Conservation (phyloP, 257 asterid species). For the Nicotiana noctiflora region DNA sequence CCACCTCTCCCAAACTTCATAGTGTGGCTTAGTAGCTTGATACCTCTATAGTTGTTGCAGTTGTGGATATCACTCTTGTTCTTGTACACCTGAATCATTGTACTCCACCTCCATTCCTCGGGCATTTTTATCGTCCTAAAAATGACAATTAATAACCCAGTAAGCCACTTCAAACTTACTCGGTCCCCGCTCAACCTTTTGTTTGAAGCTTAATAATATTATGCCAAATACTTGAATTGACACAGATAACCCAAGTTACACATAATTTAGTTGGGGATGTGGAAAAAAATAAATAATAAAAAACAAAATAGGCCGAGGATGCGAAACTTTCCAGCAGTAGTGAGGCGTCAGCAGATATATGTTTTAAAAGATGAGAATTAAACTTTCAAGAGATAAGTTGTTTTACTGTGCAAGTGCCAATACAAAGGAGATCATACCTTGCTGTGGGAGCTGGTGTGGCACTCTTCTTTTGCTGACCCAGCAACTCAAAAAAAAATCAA, state of each 20-base stretch:
- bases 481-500: slow-evolving; percentile 23
- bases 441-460: slow-evolving; percentile 31
- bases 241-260: background rate
- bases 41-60: too few species aligned
- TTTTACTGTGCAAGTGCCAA: background rate
- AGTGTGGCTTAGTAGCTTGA: too few species aligned
- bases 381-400: background rate
- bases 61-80: too few species aligned
- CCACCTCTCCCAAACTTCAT: too few species aligned
- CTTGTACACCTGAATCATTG: too few species aligned
- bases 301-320: background rate
- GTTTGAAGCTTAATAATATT: background rate
- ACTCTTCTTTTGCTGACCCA: slow-evolving; percentile 25
- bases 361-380: background rate
- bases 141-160: too few species aligned
- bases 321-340: background rate
- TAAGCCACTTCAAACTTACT: too few species aligned
- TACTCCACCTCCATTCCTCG: too few species aligned
- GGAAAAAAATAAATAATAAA: background rate
- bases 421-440: slow-evolving; percentile 29
- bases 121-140: too few species aligned
- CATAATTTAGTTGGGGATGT: background rate
- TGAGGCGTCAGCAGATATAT: background rate
- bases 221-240: background rate
- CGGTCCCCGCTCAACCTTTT: background rate